Conservation (phyloP, 1,284 basidiomycete species). For the Cutaneotrichosporon cyanovorans region DNA sequence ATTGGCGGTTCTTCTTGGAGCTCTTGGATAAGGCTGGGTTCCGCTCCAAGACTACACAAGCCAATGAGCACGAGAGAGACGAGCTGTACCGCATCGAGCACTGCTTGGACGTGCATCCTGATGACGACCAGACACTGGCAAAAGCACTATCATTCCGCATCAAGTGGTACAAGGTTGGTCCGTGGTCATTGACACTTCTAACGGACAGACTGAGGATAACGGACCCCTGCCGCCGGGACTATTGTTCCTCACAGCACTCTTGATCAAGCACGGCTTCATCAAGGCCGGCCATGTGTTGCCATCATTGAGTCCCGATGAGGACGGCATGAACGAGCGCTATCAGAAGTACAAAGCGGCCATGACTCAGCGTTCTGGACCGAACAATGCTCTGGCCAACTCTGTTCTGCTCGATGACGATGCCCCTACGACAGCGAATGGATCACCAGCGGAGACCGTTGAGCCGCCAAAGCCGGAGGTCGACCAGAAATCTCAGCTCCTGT, state of each 20-base stretch:
- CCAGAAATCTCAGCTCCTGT: slow-evolving; percentile 72
- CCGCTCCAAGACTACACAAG: not conserved
- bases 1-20: slow-evolving; percentile 86
- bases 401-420: slow-evolving; percentile 67
- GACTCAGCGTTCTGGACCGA: slow-evolving; percentile 56
- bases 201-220: slow-evolving; percentile 46
- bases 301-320: slow-evolving; percentile 67
- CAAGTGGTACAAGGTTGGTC: slow-evolving; percentile 68
- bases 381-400: slow-evolving; percentile 79
- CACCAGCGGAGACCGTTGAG: slow-evolving; percentile 41
- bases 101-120: slow-evolving; percentile 41
- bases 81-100: slow-evolving; percentile 32
- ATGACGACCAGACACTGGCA: slow-evolving; percentile 60
- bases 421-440: slow-evolving; percentile 16
- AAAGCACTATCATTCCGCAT: slow-evolving; percentile 97
- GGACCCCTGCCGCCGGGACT: slow-evolving; percentile 61
- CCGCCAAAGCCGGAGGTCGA: slow-evolving; percentile 51
- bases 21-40: slow-evolving; percentile 51
- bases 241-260: slow-evolving; percentile 72
- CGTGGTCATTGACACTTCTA: not conserved
- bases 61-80: slow-evolving; percentile 14
- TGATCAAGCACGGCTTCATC: slow-evolving; percentile 82
- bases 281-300: slow-evolving; percentile 64
- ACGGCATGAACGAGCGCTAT: slow-evolving; percentile 61
- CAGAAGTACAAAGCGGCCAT: slow-evolving; percentile 63